phyloP scores from a whole-genome alignment of 805 yeast genomes.

The Kurtzmaniella cleridarum region DNA sequence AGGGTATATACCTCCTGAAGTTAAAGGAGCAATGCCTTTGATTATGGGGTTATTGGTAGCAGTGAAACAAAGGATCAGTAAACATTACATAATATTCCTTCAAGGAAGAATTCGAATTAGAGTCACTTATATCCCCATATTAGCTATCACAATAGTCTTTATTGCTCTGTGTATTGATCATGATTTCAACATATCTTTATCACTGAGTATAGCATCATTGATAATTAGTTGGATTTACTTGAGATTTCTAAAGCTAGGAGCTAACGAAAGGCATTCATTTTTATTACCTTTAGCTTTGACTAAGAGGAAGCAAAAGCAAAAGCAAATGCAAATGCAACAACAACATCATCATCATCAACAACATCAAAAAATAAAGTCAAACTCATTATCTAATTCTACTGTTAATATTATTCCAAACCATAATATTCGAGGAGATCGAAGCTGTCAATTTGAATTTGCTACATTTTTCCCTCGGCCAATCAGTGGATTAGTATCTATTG shows the following conservation, averaged over 20 bases:
- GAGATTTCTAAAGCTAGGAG: slow-evolving; percentile 34
- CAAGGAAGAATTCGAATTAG: slow-evolving; percentile 42
- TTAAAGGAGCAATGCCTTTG: slow-evolving; percentile 52
- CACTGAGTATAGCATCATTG: slow-evolving; percentile 26
- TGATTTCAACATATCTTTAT: slow-evolving; percentile 21
- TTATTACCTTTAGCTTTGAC: slow-evolving; percentile 28
- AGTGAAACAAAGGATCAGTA: slow-evolving; percentile 61
- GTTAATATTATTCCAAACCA: not conserved
- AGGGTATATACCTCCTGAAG: slow-evolving; percentile 30
- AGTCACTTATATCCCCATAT: slow-evolving; percentile 35
- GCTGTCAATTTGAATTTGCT: slow-evolving; percentile 27
- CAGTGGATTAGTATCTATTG: slow-evolving; percentile 18
- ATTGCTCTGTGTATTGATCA: slow-evolving; percentile 18
- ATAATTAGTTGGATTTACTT: slow-evolving; percentile 34
- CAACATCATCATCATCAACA: slow-evolving; percentile 1
- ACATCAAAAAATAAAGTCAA: slow-evolving; percentile 8
- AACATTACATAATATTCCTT: slow-evolving; percentile 48
- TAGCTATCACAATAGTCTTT: slow-evolving; percentile 19
- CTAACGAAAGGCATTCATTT: slow-evolving; percentile 40
- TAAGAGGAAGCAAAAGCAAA: slow-evolving; percentile 14
- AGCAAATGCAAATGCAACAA: slow-evolving; percentile 1
- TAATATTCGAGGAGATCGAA: slow-evolving; percentile 18
- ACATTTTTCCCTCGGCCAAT: slow-evolving; percentile 41
- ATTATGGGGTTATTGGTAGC: slow-evolving; percentile 57
- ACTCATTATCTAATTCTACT: slow-evolving; percentile 10